Evolutionary conservation across 148 eudicot species (phyloP).

Genomic region (Chenopodium album): DNA sequence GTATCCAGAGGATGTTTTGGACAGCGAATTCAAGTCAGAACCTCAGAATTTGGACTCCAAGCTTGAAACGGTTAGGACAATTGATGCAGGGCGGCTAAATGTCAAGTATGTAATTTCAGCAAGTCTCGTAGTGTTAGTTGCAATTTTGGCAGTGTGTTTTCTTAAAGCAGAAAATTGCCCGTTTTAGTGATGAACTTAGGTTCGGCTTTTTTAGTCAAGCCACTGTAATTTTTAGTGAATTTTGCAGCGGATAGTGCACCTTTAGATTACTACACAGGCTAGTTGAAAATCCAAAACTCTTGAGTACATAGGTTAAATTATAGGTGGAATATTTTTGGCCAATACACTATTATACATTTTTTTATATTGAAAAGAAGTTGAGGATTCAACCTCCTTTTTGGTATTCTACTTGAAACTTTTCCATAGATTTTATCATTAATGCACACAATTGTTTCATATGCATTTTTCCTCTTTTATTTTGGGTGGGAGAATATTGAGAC

Average conservation of each 20-base stretch:
- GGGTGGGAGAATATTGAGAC: background rate
- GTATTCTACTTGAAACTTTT: background rate
- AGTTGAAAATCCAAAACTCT: slow-evolving; percentile 1
- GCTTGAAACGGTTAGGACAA: slow-evolving; percentile 51
- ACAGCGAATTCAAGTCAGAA: slow-evolving; percentile 25
- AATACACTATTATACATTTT: background rate
- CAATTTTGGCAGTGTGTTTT: slow-evolving; percentile 38
- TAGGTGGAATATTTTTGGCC: background rate
- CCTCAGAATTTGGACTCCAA: slow-evolving; percentile 27
- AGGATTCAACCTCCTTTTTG: background rate
- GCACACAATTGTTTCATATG: background rate
- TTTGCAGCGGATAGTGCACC: slow-evolving; percentile 3
- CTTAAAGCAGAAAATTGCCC: slow-evolving; percentile 34
- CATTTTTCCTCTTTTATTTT: background rate
- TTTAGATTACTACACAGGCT: slow-evolving; percentile 4
- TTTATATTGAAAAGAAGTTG: slow-evolving; percentile 9
- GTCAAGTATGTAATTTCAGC: slow-evolving; percentile 39
- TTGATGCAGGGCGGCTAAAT: slow-evolving; percentile 65
- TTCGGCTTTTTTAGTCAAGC: background rate
- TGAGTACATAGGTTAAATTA: slow-evolving; percentile 1
- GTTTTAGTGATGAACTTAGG: slow-evolving; percentile 22
- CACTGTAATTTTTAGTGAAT: background rate
- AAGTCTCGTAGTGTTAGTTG: slow-evolving; percentile 35
- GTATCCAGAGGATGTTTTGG: slow-evolving; percentile 14
- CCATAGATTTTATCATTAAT: background rate